Base-by-base conservation (phyloP, 2,329 filamentous ascomycete species). In the Apiospora pterosperma region DNA sequence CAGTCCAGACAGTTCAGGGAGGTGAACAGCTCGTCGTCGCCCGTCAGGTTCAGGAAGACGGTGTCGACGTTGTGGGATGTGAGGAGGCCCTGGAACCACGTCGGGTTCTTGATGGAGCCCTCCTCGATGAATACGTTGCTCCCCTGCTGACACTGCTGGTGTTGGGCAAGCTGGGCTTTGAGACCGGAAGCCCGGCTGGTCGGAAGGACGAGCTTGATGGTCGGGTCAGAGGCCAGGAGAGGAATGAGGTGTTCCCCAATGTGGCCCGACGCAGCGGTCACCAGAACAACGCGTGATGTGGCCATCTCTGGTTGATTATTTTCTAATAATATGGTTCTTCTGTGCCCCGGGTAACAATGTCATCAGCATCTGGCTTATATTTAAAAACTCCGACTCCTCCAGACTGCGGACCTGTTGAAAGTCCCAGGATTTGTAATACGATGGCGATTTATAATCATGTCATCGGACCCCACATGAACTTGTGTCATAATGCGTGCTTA, bases 11-110 rank as follows among this genome's bases (percentile, higher is more conserved):
- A 59, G 44, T 63, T 63, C 10, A 63, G 28, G 4, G 62, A 41
- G 1, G 62, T 63, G 16, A 58, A 63, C 2, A 63, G 25, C 48
- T 63, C 62, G 25, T 63, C 62, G 28, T 63, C 62, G 36, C 62
- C 62, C 23, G 48, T 59, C 34, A 63, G 36, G 34, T 38, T 55
- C 23, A 63, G 25, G 19, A 63, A 44, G 16, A 63, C 23, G 19
- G 62, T 59, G 25, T 63, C 62, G 48, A 63, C 62, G 4, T 28
- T 31, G 19, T 63, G 62, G 5, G 48, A 34, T 36, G 34, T 12
- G 19, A 63, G 48, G 8, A 63, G 34, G 16, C 28, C 16, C 7
- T 63, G 48, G 38, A 63, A 36, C 62, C 62, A 63, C 5, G 5
- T 4, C 10, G 62, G 62, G 11, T 63, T 44, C 48, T 63, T 63